A percentile compares a stretch with the other conserved stretches of the same genome.
These are phyloP conservation scores for Gaeumannomyces sp. DNA, from an alignment of 2,329 filamentous ascomycete species.

Conservation along the genomic window DNA sequence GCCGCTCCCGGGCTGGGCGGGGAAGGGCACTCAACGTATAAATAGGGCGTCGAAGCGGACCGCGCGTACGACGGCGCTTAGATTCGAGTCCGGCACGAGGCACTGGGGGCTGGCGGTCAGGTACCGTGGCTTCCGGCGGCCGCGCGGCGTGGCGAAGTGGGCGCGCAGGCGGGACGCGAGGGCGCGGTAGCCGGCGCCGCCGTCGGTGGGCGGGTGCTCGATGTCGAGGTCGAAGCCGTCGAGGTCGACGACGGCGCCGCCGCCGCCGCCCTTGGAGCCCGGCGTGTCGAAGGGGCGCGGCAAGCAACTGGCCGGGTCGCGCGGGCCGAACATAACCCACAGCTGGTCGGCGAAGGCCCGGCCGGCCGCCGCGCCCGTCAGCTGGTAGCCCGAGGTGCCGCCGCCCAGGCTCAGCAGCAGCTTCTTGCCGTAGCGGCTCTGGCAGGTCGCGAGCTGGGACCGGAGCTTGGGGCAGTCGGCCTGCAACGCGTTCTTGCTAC, in stretches of 20 bases:
- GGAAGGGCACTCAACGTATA: conserved; percentile 22
- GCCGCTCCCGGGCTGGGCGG: no score
- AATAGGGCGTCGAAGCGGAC: conserved; percentile 37
- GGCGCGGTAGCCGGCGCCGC: conserved; percentile 5
- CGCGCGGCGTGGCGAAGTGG: conserved; percentile 18
- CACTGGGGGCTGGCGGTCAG: conserved; percentile 42
- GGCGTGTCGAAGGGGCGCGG: neutral
- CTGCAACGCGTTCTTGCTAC: conserved; percentile 22
- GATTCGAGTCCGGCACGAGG: conserved; percentile 31
- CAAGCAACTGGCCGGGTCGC: neutral
- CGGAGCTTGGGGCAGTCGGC: conserved; percentile 24
- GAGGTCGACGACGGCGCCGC: conserved; percentile 23
- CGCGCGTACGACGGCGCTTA: conserved; percentile 18
- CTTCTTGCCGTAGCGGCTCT: conserved; percentile 31
- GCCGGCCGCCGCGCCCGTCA: conserved; percentile 29
- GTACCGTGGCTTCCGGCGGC: conserved; percentile 20
- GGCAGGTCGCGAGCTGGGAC: conserved; percentile 32
- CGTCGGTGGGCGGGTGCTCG: conserved; percentile 21
- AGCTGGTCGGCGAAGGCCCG: conserved; percentile 29
- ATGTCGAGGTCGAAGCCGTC: conserved; percentile 40
- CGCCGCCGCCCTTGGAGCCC: conserved; percentile 24
- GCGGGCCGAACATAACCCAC: conserved; percentile 33
- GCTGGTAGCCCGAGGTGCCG: conserved; percentile 27
- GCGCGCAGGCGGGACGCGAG: conserved; percentile 22
- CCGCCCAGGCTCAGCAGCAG: conserved; percentile 36